Base-by-base conservation (phyloP, 306 rosid species). In the Begonia loranthoides region DNA sequence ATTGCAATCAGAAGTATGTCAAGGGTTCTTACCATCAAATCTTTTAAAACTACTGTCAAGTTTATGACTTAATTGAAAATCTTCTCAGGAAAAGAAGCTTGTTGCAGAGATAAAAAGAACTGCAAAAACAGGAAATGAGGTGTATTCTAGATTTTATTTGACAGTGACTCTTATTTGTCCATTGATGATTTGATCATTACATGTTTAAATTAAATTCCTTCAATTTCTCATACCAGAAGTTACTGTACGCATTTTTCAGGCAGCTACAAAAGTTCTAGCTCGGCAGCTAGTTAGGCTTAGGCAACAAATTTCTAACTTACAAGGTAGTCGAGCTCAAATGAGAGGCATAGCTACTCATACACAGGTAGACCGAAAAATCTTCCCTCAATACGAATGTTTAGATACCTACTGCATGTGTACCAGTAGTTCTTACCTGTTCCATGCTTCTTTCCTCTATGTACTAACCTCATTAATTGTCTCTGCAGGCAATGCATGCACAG, bases 291-390 rank as follows among this genome's bases (percentile, higher is more conserved):
- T 92, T 45, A 83, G 99, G 78, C 96, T 92, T 53, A 75, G 94
- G 79, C 96, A 87, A 68, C 99, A 92, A 60, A 81, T 92, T 46
- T 77, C 93, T 51, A 92, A 92, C 64, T 88, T 92, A 64, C 99
- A 87, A 67, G 93, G 96, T 43, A 87, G 99, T 81, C 77, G 99
- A 70, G 99, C 99, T 79, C 99, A 92, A 71, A 83, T 92, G 93
- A 83, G 96, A 79, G 99, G 99, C 66, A 73, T 92, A 58, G 85
- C 99, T 57, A 92, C 94, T 75, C 99, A 92, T 62, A 92, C 99
- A 1, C 96, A 92, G 93, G 99, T 87, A 5, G 46, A 36, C 55
- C 71, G 40, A 55, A 54, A 58, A 47, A 24, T 49, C 58, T 46
- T 28, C 16, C 33, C 8, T 57, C 62, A 10, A 16, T 22, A 59